Evolutionary conservation across 805 yeast genomes (phyloP).

Genomic region (Metschnikowia sp.): DNA sequence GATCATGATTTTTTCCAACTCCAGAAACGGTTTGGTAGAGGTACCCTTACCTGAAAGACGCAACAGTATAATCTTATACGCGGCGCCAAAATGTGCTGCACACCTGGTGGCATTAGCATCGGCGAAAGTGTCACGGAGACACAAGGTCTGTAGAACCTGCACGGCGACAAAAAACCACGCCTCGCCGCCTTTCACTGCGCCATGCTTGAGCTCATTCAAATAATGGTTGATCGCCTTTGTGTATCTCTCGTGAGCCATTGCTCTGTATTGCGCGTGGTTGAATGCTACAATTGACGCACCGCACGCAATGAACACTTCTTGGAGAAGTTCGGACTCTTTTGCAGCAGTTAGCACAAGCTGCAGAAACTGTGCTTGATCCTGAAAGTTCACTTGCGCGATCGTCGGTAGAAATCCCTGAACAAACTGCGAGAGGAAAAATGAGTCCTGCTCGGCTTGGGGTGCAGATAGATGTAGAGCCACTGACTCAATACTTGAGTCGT

Average conservation of each 20-base stretch:
- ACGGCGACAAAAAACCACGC: slow-evolving; percentile 19
- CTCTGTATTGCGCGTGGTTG: slow-evolving; percentile 4
- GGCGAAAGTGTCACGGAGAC: slow-evolving; percentile 12
- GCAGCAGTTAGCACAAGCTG: slow-evolving; percentile 12
- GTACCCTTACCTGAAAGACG: background rate
- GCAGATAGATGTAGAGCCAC: background rate
- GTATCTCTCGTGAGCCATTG: slow-evolving; percentile 11
- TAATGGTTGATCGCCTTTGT: slow-evolving; percentile 9
- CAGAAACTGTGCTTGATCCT: slow-evolving; percentile 6
- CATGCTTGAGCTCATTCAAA: slow-evolving; percentile 6
- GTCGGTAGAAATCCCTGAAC: slow-evolving; percentile 14
- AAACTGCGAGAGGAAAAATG: slow-evolving; percentile 8
- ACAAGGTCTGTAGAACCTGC: slow-evolving; percentile 15
- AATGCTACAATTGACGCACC: slow-evolving; percentile 15
- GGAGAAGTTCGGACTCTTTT: slow-evolving; percentile 4
- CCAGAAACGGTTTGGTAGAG: slow-evolving; percentile 1
- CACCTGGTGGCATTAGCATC: slow-evolving; percentile 15
- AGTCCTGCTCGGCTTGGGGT: slow-evolving; percentile 4
- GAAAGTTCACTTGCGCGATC: slow-evolving; percentile 11
- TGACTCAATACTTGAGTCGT: background rate
- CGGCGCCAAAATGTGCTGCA: slow-evolving; percentile 17
- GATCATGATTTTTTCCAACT: slow-evolving; percentile 12
- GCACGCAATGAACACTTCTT: slow-evolving; percentile 16
- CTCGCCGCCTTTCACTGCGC: slow-evolving; percentile 8
- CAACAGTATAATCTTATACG: slow-evolving; percentile 3